Evolutionary conservation across 2,329 filamentous ascomycete species (phyloP).

Genomic region (Penicillium sp.): DNA sequence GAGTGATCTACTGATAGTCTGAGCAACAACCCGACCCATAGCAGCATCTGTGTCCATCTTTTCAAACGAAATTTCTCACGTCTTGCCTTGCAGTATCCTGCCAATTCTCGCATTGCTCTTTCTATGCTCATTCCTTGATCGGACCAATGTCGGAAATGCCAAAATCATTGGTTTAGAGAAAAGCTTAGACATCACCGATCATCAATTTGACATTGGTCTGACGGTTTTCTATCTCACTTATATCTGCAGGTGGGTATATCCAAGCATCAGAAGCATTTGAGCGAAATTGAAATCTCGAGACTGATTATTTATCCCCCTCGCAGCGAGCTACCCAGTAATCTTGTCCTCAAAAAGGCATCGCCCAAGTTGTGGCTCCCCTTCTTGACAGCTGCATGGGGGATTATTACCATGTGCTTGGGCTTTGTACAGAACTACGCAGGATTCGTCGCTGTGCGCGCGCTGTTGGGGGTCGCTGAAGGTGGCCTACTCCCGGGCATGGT

Average conservation of each 20-base stretch:
- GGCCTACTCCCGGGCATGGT: slow-evolving; percentile 62
- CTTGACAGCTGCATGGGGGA: slow-evolving; percentile 53
- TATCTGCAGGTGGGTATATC: slow-evolving; percentile 49
- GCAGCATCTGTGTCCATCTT: no score
- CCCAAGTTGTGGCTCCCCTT: slow-evolving; percentile 56
- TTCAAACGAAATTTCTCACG: neutral
- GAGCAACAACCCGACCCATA: no score
- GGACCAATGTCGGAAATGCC: slow-evolving; percentile 69
- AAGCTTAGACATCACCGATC: slow-evolving; percentile 53
- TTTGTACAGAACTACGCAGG: slow-evolving; percentile 41
- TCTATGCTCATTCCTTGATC: slow-evolving; percentile 60
- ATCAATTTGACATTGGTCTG: slow-evolving; percentile 60
- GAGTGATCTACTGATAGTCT: neutral
- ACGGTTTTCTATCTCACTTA: slow-evolving; percentile 56
- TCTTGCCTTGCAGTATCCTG: slow-evolving; percentile 46
- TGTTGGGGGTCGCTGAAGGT: slow-evolving; percentile 59
- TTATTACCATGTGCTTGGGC: slow-evolving; percentile 44
- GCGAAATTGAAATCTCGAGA: no score
- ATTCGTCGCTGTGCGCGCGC: slow-evolving; percentile 56
- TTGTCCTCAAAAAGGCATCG: slow-evolving; percentile 57
- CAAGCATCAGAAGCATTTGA: no score
- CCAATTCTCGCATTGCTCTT: slow-evolving; percentile 60
- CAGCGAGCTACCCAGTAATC: slow-evolving; percentile 59
- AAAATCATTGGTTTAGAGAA: slow-evolving; percentile 58
- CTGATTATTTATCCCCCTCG: neutral